Conservation (phyloP, 352 stramenopile species). For the Pythium pyrilobum region DNA sequence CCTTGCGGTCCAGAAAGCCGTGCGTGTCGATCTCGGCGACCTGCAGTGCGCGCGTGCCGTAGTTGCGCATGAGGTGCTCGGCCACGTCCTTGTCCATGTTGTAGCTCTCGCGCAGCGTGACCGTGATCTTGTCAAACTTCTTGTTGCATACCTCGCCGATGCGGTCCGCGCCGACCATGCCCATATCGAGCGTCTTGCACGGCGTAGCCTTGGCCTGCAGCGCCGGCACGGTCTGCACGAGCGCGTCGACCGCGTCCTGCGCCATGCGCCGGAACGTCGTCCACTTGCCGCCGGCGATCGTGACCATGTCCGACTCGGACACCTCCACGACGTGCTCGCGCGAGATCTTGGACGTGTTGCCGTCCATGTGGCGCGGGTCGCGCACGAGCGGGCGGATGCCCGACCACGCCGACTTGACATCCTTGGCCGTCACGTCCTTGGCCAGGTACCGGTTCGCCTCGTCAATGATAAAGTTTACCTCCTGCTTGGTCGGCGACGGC, state of each 20-base stretch:
- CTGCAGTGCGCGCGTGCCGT: slow-evolving; percentile 94
- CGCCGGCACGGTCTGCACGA: slow-evolving; percentile 75
- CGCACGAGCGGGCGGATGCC: slow-evolving; percentile 93
- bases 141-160: slow-evolving; percentile 93
- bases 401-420: slow-evolving; percentile 95
- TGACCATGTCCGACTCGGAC: slow-evolving; percentile 87
- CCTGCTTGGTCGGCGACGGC: slow-evolving; percentile 87
- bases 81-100: slow-evolving; percentile 92
- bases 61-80: slow-evolving; percentile 94
- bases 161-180: slow-evolving; percentile 86
- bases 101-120: slow-evolving; percentile 93
- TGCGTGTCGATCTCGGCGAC: slow-evolving; percentile 89
- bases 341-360: slow-evolving; percentile 87
- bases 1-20: slow-evolving; percentile 83
- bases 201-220: slow-evolving; percentile 60
- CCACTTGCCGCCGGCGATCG: slow-evolving; percentile 96
- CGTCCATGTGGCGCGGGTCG: slow-evolving; percentile 80
- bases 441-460: slow-evolving; percentile 90
- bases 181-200: slow-evolving; percentile 78
- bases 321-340: slow-evolving; percentile 94
- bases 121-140: slow-evolving; percentile 95
- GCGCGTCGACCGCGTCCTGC: slow-evolving; percentile 91
- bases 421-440: slow-evolving; percentile 82
- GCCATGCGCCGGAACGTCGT: slow-evolving; percentile 96
- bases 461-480: slow-evolving; percentile 95